Percentiles rank a stretch among this genome's conserved stretches.
phyloP scores from a whole-genome alignment of 768 basidiomycete genomes.

The Podaxis mareebaensis region DNA sequence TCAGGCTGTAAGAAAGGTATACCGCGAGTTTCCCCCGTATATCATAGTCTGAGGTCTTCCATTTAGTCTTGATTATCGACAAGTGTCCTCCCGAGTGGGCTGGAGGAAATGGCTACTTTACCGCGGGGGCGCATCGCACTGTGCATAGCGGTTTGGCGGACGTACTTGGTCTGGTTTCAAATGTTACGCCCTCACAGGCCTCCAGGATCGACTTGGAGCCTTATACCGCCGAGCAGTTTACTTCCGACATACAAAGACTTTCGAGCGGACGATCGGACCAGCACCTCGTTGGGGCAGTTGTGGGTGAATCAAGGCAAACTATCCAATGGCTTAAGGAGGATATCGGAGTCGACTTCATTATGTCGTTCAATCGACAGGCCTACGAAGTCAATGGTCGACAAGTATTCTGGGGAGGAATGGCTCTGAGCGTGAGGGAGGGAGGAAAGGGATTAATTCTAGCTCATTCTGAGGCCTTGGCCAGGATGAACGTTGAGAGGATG shows the following conservation, averaged over 20 bases:
- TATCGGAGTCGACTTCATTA: constrained; percentile 52
- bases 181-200: constrained; percentile 8
- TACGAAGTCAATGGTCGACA: constrained; percentile 63
- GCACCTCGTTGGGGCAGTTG: constrained; percentile 50
- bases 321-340: constrained; percentile 56
- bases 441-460: constrained; percentile 68
- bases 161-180: constrained; percentile 54
- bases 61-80: constrained; percentile 58
- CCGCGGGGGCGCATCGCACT: constrained; percentile 67
- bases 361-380: constrained; percentile 68
- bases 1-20: constrained; percentile 55
- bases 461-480: constrained; percentile 48
- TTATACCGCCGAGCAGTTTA: constrained; percentile 56
- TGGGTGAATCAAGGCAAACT: constrained; percentile 54
- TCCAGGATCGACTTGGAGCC: constrained; percentile 55
- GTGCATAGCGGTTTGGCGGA: constrained; percentile 62
- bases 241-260: constrained; percentile 61
- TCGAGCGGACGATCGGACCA: constrained; percentile 50
- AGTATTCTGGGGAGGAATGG: constrained; percentile 74
- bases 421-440: constrained; percentile 59
- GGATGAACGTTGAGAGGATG: constrained; percentile 56
- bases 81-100: constrained; percentile 65
- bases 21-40: neutral
- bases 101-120: constrained; percentile 75
- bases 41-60: neutral